Evolutionary conservation across 805 yeast species (phyloP), one percentile per base, ranked within the genome.

Genomic region (Ogataea trehalophila): DNA sequence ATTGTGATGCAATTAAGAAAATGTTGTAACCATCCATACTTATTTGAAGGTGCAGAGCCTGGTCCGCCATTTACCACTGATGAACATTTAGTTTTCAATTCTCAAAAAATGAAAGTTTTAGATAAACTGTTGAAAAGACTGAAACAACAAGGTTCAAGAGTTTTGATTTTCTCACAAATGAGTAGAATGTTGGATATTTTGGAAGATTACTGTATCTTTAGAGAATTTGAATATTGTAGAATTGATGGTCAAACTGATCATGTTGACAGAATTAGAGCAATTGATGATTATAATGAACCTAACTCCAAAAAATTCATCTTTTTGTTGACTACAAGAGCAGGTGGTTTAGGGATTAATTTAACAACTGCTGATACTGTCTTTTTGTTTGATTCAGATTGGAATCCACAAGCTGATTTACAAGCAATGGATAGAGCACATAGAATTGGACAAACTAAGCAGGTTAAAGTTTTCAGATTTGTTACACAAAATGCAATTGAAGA

Each of bases 401-500:
- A 91, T 62, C 98, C 98, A 2, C 98, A 91, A 64, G 97, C 97
- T 0, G 98, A 91, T 73, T 73, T 91, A 59, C 98, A 91, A 69
- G 97, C 97, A 1, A 91, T 91, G 98, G 98, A 92, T 66, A 79
- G 98, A 62, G 98, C 97, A 1, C 98, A 91, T 63, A 81, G 98
- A 73, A 91, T 91, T 62, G 98, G 98, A 16, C 98, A 91, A 66
- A 92, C 87, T 63, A 92, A 92, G 62, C 99, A 92, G 70, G 99
- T 92, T 8, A 78, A 83, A 57, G 98, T 92, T 17, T 92, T 78
- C 65, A 73, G 99, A 55, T 88, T 92, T 69, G 95, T 92, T 26
- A 92, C 97, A 2, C 98, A 92, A 62, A 82, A 88, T 68, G 96
- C 98, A 1, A 88, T 92, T 58, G 99, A 92, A 62, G 99, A 92